Evolutionary conservation across 2,329 filamentous ascomycete species (phyloP).

Genomic region (Salinomyces thailandicus): DNA sequence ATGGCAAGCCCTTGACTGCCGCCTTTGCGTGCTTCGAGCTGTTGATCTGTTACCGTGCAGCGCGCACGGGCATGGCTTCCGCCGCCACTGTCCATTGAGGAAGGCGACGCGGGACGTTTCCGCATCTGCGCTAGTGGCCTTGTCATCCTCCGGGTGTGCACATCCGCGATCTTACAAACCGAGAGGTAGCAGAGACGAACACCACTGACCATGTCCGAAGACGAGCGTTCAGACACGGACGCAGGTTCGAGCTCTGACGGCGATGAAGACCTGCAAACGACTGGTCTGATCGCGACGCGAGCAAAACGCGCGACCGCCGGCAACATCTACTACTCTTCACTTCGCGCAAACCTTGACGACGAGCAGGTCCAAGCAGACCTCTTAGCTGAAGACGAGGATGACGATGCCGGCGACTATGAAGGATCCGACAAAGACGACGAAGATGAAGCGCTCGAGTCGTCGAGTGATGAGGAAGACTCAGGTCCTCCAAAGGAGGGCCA

Average conservation of each 20-base stretch:
- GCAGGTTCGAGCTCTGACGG: slow-evolving; percentile 10
- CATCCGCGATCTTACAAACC: no score
- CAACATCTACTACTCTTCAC: slow-evolving; percentile 71
- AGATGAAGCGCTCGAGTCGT: slow-evolving; percentile 78
- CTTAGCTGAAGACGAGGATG: slow-evolving; percentile 43
- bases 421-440: slow-evolving; percentile 36
- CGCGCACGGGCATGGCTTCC: no score
- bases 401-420: slow-evolving; percentile 30
- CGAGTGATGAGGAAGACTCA: slow-evolving; percentile 66
- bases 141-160: no score
- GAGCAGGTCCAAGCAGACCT: slow-evolving; percentile 33
- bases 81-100: no score
- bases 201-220: slow-evolving; percentile 17
- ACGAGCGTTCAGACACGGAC: slow-evolving; percentile 12
- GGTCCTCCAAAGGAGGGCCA: slow-evolving; percentile 35
- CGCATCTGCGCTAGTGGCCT: no score
- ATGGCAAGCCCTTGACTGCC: no score
- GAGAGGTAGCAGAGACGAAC: no score
- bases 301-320: slow-evolving; percentile 71
- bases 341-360: slow-evolving; percentile 52
- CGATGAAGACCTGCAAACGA: slow-evolving; percentile 17
- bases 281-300: slow-evolving; percentile 59
- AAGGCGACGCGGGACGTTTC: no score
- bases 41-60: no score
- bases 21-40: no score